Evolutionary conservation across 371 early-diverging fungal genomes (phyloP).

Genomic region (Mycotypha africana): DNA sequence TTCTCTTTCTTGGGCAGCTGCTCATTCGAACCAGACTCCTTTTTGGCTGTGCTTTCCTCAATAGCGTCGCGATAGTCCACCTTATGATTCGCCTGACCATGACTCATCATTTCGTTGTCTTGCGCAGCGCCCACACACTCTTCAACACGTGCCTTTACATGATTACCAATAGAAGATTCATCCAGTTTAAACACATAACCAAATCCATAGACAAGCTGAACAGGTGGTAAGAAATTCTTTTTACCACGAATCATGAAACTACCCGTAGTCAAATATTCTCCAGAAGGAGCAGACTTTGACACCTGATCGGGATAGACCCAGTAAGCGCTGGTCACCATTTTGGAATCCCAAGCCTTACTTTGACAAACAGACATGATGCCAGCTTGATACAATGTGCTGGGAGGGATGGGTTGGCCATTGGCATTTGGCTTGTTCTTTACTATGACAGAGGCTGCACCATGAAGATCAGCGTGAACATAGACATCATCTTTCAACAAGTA

Average conservation of each 20-base stretch:
- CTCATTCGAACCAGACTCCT: background rate
- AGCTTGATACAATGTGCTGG: conserved; percentile 91
- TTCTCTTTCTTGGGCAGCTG: background rate
- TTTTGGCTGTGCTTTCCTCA: conserved; percentile 4
- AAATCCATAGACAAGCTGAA: conserved; percentile 96
- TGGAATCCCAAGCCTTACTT: conserved; percentile 97
- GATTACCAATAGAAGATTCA: conserved; percentile 70
- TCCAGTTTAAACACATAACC: conserved; percentile 91
- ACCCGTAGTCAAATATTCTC: conserved; percentile 95
- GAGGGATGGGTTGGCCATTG: conserved; percentile 70
- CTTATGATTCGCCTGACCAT: conserved; percentile 17
- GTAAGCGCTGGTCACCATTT: conserved; percentile 93
- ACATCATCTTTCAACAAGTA: conserved; percentile 80
- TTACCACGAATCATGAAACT: conserved; percentile 97
- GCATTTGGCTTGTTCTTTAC: conserved; percentile 79
- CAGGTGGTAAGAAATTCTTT: conserved; percentile 94
- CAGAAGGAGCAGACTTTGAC: conserved; percentile 94
- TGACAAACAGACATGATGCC: conserved; percentile 95
- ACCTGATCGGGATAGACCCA: conserved; percentile 95
- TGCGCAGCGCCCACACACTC: too few species aligned
- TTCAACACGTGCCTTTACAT: conserved; percentile 34
- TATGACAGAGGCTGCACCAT: conserved; percentile 93
- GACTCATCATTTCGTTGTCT: background rate
- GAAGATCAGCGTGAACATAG: conserved; percentile 96
- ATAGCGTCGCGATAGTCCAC: conserved; percentile 1